phyloP scores from a whole-genome alignment of 1,284 basidiomycete species.

The Ustilago sp. region DNA sequence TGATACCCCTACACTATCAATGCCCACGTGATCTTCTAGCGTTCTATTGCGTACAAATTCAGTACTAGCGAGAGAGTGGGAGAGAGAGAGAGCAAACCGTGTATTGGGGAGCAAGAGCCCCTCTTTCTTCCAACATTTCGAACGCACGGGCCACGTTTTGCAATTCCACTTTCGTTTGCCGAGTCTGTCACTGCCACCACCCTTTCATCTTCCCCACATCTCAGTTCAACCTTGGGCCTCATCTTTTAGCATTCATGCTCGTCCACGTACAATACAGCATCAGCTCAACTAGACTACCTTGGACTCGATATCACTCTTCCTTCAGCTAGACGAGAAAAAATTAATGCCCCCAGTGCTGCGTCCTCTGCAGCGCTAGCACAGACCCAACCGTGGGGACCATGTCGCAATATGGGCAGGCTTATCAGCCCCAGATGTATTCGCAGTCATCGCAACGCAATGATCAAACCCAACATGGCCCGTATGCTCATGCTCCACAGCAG shows the following conservation, averaged over 20 bases:
- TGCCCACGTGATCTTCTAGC: constrained; percentile 17
- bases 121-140: background rate
- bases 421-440: constrained; percentile 18
- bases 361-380: constrained; percentile 4
- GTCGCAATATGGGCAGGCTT: constrained; percentile 46
- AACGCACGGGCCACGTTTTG: constrained; percentile 1
- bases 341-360: background rate
- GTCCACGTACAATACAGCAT: background rate
- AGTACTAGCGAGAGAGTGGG: background rate
- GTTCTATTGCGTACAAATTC: background rate
- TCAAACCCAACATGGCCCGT: constrained; percentile 16
- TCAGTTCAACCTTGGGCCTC: background rate
- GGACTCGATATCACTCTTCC: background rate
- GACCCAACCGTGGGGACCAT: constrained; percentile 22
- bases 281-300: background rate
- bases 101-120: background rate
- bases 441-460: constrained; percentile 18
- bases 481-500: constrained; percentile 33
- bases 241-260: background rate
- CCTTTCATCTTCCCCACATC: background rate
- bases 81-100: background rate
- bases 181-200: background rate
- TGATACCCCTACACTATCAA: constrained; percentile 57
- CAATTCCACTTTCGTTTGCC: background rate
- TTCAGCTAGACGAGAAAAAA: background rate